Base-by-base conservation (phyloP, 164 flowering plant genomes). In the Vitis amurensis region DNA sequence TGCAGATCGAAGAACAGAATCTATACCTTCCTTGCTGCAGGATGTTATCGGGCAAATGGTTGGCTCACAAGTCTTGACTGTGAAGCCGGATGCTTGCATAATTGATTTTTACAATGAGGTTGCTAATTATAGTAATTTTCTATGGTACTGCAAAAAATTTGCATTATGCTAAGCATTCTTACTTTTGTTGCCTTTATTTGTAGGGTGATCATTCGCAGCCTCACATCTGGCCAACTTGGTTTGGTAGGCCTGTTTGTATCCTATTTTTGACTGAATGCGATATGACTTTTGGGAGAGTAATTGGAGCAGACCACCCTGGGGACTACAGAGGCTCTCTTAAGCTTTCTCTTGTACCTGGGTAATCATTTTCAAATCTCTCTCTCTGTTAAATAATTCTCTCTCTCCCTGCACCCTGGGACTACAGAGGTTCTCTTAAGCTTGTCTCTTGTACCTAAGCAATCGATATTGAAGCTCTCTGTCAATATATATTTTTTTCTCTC, bases 181-280 rank as follows among this genome's bases (percentile, higher is more conserved):
- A 73, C 72, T 64, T 31, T 61, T 67, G 12, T 69, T 61, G 53
- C 11, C 13, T 63, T 51, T 73, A 47, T 68, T 49, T 75, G 69
- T 59, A 93, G 98, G 98, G 97, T 65, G 98, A 93, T 85, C 88
- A 88, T 70, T 93, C 95, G 44, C 97, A 89, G 70, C 93, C 98
- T 63, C 81, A 86, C 63, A 73, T 76, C 37, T 90, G 77, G 77
- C 90, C 91, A 23, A 73, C 82, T 12, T 90, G 87, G 89, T 90
- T 69, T 78, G 93, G 91, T 56, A 80, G 93, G 81, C 94, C 98
- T 58, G 76, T 93, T 52, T 83, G 87, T 59, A 30, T 80, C 55
- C 81, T 93, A 57, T 83, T 76, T 67, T 74, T 93, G 87, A 91
- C 90, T 30, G 95, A 91, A 66, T 93, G 98, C 69, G 90, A 90